Conservation (phyloP, 2,329 filamentous ascomycete species). For the Coleophoma crateriformis region DNA sequence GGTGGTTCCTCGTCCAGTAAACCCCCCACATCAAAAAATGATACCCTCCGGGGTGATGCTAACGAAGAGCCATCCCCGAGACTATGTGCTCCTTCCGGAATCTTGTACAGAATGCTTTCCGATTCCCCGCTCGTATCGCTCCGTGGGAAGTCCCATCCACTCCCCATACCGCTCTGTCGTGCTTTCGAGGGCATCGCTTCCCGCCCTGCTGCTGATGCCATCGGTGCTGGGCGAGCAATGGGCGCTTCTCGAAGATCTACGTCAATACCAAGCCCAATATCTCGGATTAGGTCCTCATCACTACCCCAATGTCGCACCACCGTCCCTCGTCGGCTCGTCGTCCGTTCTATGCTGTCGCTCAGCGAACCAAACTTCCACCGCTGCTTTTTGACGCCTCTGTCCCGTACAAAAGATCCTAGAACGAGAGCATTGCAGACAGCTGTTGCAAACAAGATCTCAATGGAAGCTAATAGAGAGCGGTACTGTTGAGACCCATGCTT, state of each 20-base stretch:
- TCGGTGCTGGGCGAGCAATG: constrained; percentile 23
- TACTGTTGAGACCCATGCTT: constrained; percentile 73
- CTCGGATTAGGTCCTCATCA: constrained; percentile 83
- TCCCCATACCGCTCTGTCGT: constrained; percentile 8
- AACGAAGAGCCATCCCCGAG: constrained; percentile 26
- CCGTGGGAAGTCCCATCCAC: constrained; percentile 23
- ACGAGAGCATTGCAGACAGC: constrained; percentile 84
- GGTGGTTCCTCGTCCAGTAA: constrained; percentile 52
- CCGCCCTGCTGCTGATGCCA: constrained; percentile 16
- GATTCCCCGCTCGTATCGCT: constrained; percentile 32
- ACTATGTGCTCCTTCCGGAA: constrained; percentile 11
- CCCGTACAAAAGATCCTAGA: constrained; percentile 86
- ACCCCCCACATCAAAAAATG: constrained; percentile 82
- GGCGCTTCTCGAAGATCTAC: constrained; percentile 39
- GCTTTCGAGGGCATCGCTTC: constrained; percentile 15
- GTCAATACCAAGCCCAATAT: constrained; percentile 65
- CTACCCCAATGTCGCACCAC: constrained; percentile 70
- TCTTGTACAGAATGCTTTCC: constrained; percentile 32
- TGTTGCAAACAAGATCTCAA: constrained; percentile 86
- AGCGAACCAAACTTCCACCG: constrained; percentile 66
- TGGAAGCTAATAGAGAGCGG: constrained; percentile 80
- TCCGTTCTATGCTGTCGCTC: constrained; percentile 56
- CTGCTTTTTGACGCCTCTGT: constrained; percentile 82
- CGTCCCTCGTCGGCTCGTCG: constrained; percentile 37
- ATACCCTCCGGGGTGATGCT: constrained; percentile 53